A percentile compares a stretch with the other conserved stretches of the same genome.
Evolutionary conservation across 352 stramenopile species (phyloP).

Genomic region (Phytophthora lateralis): DNA sequence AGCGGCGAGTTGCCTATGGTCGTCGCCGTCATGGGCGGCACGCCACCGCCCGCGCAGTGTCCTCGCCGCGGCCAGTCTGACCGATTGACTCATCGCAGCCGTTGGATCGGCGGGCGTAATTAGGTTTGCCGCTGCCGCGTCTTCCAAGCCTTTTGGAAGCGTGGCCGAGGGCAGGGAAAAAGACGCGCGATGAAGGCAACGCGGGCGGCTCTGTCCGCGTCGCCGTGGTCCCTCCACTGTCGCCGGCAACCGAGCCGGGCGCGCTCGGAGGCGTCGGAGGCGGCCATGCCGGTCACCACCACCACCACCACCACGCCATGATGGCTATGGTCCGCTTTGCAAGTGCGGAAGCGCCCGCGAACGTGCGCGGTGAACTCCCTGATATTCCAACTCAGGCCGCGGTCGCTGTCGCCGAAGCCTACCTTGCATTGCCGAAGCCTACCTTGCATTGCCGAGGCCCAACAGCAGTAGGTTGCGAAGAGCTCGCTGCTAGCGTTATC

Average conservation of each 20-base stretch:
- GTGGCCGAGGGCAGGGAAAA: slow-evolving; percentile 2
- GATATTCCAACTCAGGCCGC: slow-evolving; percentile 33
- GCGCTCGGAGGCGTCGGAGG: not conserved
- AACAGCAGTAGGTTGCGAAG: slow-evolving; percentile 15
- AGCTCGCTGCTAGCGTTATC: slow-evolving; percentile 2
- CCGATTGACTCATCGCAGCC: slow-evolving; percentile 9
- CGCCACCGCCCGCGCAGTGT: slow-evolving; percentile 1
- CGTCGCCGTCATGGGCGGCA: not conserved
- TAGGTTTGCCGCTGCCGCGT: not conserved
- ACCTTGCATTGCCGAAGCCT: not conserved
- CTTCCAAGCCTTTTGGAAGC: too few relatives aligned
- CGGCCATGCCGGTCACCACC: not conserved
- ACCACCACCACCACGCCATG: not conserved
- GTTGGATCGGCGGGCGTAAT: not conserved
- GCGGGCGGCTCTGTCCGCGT: slow-evolving; percentile 16
- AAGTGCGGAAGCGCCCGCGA: slow-evolving; percentile 18
- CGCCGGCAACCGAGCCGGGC: slow-evolving; percentile 3
- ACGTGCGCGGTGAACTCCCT: slow-evolving; percentile 20
- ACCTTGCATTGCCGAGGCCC: not conserved
- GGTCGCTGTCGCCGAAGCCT: not conserved
- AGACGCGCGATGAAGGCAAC: slow-evolving; percentile 21
- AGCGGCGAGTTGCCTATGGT: not conserved
- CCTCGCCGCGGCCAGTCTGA: not conserved
- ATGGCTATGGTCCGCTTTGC: not conserved
- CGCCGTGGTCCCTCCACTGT: slow-evolving; percentile 30